phyloP scores from a whole-genome alignment of 805 yeast genomes.

The Vanderwaltozyma polyspora region DNA sequence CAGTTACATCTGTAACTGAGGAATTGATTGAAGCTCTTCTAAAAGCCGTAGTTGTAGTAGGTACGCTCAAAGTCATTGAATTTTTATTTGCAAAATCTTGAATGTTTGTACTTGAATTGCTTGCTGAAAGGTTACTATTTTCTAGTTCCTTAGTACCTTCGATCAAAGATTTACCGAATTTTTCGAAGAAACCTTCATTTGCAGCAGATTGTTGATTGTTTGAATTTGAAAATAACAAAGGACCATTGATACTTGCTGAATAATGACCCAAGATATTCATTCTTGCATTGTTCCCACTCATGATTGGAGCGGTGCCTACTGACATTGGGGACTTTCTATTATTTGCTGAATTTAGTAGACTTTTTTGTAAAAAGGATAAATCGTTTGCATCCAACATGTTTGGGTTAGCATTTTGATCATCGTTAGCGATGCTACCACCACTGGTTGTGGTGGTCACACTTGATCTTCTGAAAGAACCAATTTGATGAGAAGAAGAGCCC shows the following conservation, averaged over 20 bases:
- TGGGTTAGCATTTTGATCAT: conserved; percentile 5
- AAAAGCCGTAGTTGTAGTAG: neutral
- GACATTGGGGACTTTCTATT: conserved; percentile 16
- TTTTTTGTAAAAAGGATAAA: conserved; percentile 2
- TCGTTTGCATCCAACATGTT: conserved; percentile 20
- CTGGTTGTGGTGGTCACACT: conserved; percentile 15
- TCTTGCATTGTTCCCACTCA: conserved; percentile 4
- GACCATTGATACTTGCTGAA: conserved; percentile 20
- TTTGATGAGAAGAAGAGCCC: conserved; percentile 8
- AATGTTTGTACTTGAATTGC: conserved; percentile 1
- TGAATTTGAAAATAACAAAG: conserved; percentile 5
- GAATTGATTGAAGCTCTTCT: conserved; percentile 8
- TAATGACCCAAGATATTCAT: conserved; percentile 16
- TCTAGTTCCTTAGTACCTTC: conserved; percentile 28
- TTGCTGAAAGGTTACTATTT: conserved; percentile 1
- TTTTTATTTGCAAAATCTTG: conserved; percentile 1
- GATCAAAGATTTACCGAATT: conserved; percentile 25
- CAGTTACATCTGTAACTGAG: conserved; percentile 2
- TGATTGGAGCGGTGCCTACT: conserved; percentile 22
- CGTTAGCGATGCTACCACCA: neutral
- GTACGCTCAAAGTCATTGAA: neutral
- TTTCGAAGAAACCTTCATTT: conserved; percentile 24
- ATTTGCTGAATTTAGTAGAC: neutral
- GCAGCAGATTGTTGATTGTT: neutral
- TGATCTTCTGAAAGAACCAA: conserved; percentile 26